Evolutionary conservation across 1,284 basidiomycete genomes (phyloP).

Genomic region (Apiotrichum veenhuisii): DNA sequence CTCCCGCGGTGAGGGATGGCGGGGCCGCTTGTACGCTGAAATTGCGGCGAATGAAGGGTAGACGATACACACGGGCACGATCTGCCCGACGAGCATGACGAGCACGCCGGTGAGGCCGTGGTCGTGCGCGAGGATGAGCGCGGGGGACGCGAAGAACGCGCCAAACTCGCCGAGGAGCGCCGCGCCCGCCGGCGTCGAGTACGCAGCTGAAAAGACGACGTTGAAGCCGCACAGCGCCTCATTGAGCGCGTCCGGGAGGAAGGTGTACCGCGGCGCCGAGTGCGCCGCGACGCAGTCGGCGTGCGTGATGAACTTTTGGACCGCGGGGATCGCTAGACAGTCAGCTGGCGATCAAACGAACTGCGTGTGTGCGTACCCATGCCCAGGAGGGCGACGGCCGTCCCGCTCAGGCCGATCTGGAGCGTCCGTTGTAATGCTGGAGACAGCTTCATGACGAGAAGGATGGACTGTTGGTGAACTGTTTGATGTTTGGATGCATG

Average conservation of each 20-base stretch:
- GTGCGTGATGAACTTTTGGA: neutral
- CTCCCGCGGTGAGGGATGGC: neutral
- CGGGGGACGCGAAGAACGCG: neutral
- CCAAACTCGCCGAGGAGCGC: neutral
- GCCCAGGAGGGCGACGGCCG: neutral
- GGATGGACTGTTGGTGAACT: too few species aligned
- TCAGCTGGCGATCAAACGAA: neutral
- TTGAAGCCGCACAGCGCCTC: constrained; percentile 1
- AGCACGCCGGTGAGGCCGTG: neutral
- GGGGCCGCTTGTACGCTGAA: too few species aligned
- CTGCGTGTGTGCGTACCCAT: too few species aligned
- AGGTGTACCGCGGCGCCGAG: neutral
- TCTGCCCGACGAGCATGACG: neutral
- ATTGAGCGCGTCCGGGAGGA: neutral
- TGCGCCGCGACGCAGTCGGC: neutral
- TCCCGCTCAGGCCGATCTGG: neutral
- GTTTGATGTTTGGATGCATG: too few species aligned
- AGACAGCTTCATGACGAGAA: too few species aligned
- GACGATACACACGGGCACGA: neutral
- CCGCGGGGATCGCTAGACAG: neutral
- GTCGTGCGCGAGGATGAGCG: neutral
- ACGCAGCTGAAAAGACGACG: neutral
- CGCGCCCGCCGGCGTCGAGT: neutral
- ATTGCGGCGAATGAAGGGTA: neutral
- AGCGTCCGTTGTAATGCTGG: too few species aligned